Conservation (phyloP, 2,329 filamentous ascomycete species). For the Aspergillus persii region DNA sequence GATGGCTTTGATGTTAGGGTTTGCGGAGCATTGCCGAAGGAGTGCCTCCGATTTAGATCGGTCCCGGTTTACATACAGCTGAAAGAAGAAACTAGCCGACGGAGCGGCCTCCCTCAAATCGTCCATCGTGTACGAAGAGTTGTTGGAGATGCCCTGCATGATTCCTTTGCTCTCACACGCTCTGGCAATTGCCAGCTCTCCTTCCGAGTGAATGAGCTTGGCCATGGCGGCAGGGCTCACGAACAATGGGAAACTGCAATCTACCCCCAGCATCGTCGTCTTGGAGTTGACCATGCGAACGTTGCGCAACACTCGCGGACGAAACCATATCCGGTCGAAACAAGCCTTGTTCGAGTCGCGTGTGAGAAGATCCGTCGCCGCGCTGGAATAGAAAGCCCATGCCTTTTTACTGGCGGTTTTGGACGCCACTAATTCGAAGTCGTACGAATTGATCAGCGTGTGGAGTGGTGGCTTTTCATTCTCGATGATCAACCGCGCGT, state of each 20-base stretch:
- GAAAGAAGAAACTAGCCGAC: slow-evolving; percentile 51
- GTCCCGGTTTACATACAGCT: slow-evolving; percentile 56
- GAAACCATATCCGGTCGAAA: slow-evolving; percentile 58
- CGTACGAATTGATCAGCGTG: slow-evolving; percentile 58
- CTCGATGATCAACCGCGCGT: slow-evolving; percentile 23
- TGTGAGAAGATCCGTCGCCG: slow-evolving; percentile 62
- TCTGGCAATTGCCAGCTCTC: slow-evolving; percentile 59
- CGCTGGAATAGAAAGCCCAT: slow-evolving; percentile 69
- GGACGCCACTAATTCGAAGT: slow-evolving; percentile 60
- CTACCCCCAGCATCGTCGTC: slow-evolving; percentile 56
- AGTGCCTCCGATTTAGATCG: slow-evolving; percentile 49
- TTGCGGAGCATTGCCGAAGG: slow-evolving; percentile 42
- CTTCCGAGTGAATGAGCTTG: slow-evolving; percentile 60
- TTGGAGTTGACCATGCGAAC: slow-evolving; percentile 53
- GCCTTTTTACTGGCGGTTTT: slow-evolving; percentile 59
- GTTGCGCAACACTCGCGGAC: slow-evolving; percentile 58
- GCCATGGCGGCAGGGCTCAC: slow-evolving; percentile 65
- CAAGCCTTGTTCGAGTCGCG: slow-evolving; percentile 54
- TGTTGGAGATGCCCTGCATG: slow-evolving; percentile 62
- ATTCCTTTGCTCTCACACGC: slow-evolving; percentile 53
- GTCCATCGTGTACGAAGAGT: slow-evolving; percentile 57
- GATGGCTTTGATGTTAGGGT: slow-evolving; percentile 45
- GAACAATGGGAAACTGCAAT: slow-evolving; percentile 58
- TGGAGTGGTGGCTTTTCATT: slow-evolving; percentile 51
- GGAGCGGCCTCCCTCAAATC: slow-evolving; percentile 51